These are phyloP conservation scores for Arxiozyma slooffiae DNA, from an alignment of 1,139 yeast genomes.

Conservation along the genomic window DNA sequence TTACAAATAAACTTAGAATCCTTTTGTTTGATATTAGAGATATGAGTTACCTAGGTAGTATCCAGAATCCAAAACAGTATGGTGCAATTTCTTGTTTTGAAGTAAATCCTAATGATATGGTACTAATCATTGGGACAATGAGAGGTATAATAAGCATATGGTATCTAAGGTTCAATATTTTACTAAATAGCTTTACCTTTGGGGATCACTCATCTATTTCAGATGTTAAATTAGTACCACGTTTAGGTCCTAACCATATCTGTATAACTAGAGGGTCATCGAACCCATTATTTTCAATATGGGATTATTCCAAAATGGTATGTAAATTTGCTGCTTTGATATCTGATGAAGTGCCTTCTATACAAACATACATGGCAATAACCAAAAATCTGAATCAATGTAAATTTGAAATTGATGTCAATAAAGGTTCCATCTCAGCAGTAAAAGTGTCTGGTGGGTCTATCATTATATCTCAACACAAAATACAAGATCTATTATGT, in stretches of 20 bases:
- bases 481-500: slow-evolving; percentile 12
- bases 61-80: slow-evolving; percentile 51
- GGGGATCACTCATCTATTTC: slow-evolving; percentile 41
- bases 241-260: slow-evolving; percentile 34
- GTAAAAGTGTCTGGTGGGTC: slow-evolving; percentile 4
- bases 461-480: slow-evolving; percentile 12
- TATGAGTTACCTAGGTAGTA: slow-evolving; percentile 38
- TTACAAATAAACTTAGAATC: slow-evolving; percentile 48
- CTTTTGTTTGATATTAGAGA: slow-evolving; percentile 50
- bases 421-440: slow-evolving; percentile 5
- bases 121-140: slow-evolving; percentile 69
- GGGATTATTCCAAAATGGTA: slow-evolving; percentile 63
- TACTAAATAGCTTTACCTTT: slow-evolving; percentile 54
- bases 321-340: slow-evolving; percentile 49
- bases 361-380: slow-evolving; percentile 14
- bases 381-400: slow-evolving; percentile 9
- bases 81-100: slow-evolving; percentile 59
- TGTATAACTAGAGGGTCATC: slow-evolving; percentile 60
- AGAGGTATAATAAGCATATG: slow-evolving; percentile 67
- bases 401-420: slow-evolving; percentile 1
- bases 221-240: slow-evolving; percentile 38
- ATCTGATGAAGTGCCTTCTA: slow-evolving; percentile 21
- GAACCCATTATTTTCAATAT: slow-evolving; percentile 51
- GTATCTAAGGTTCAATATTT: slow-evolving; percentile 64
- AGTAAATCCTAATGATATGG: slow-evolving; percentile 43